phyloP scores from a whole-genome alignment of 139 green algal species.

The Closterium sp. region DNA sequence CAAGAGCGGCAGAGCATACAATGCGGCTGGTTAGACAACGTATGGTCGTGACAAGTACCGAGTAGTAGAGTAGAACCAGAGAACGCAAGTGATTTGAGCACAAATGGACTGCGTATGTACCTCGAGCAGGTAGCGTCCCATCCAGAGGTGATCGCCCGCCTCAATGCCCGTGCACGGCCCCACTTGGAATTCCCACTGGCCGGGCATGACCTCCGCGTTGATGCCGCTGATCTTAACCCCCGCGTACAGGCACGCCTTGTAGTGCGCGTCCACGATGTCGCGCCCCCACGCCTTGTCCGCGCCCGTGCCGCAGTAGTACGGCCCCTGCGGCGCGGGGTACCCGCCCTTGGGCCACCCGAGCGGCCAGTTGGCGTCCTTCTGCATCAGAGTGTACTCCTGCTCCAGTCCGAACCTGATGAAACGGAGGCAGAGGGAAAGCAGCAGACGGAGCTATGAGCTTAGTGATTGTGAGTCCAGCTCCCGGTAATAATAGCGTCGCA shows the following conservation, averaged over 20 bases:
- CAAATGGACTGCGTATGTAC: neutral
- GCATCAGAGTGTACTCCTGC: constrained; percentile 74
- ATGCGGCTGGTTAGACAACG: neutral
- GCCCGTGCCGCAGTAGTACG: constrained; percentile 96
- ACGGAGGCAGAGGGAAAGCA: neutral
- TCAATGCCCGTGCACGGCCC: constrained; percentile 87
- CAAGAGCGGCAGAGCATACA: neutral
- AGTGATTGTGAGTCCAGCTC: too few species aligned
- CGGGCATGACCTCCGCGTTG: constrained; percentile 98
- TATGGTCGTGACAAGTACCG: neutral
- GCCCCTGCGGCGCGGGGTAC: constrained; percentile 64
- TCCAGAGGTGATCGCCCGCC: constrained; percentile 92
- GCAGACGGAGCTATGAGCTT: neutral
- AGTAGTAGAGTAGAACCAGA: neutral
- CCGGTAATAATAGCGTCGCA: neutral
- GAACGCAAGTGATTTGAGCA: too few species aligned
- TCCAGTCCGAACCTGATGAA: constrained; percentile 92
- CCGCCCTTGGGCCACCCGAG: constrained; percentile 68
- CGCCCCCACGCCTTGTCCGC: constrained; percentile 80
- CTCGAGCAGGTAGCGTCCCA: constrained; percentile 90
- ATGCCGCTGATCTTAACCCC: constrained; percentile 91
- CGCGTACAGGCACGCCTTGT: constrained; percentile 89
- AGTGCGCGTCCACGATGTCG: constrained; percentile 94
- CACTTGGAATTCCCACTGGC: constrained; percentile 96
- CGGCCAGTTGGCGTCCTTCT: constrained; percentile 92